phyloP scores from a whole-genome alignment of 805 yeast genomes.

The Ogataea sp. region DNA sequence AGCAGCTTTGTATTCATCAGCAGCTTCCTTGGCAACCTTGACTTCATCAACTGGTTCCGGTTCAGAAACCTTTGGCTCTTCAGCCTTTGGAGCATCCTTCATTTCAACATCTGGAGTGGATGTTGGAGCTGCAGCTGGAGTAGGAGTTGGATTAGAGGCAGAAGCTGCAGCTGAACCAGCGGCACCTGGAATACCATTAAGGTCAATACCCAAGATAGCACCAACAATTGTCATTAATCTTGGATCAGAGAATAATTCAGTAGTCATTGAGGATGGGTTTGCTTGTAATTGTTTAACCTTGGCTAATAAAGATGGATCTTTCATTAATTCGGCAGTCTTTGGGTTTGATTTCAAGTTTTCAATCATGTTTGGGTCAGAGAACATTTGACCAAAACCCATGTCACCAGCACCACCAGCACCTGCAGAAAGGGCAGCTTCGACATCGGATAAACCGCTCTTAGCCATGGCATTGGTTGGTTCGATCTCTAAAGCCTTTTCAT shows the following conservation, averaged over 20 bases:
- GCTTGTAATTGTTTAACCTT: conserved; percentile 53
- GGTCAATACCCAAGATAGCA: conserved; percentile 74
- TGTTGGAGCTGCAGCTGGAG: conserved; percentile 3
- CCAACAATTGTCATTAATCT: conserved; percentile 86
- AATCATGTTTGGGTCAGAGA: conserved; percentile 73
- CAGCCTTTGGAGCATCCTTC: conserved; percentile 26
- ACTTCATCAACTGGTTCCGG: conserved; percentile 8
- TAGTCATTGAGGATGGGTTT: conserved; percentile 70
- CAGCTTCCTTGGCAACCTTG: conserved; percentile 36
- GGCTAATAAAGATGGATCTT: conserved; percentile 75
- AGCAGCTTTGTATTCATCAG: conserved; percentile 67
- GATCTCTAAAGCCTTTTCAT: conserved; percentile 70
- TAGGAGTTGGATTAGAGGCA: conserved; percentile 20
- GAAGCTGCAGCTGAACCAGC: conserved; percentile 14
- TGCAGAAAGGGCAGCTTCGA: conserved; percentile 56
- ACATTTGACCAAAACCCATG: conserved; percentile 69
- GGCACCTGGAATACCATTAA: conserved; percentile 30
- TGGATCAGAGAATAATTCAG: conserved; percentile 69
- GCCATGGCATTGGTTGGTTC: conserved; percentile 85
- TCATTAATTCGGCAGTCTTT: conserved; percentile 77
- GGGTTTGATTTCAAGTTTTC: conserved; percentile 75
- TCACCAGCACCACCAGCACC: conserved; percentile 35
- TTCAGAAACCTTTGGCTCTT: conserved; percentile 27
- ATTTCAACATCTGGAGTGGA: conserved; percentile 23
- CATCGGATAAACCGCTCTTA: conserved; percentile 66